Percentiles rank a stretch among this genome's conserved stretches.
Conservation (phyloP, 345 rosid species). For the Heritiera fomes region DNA sequence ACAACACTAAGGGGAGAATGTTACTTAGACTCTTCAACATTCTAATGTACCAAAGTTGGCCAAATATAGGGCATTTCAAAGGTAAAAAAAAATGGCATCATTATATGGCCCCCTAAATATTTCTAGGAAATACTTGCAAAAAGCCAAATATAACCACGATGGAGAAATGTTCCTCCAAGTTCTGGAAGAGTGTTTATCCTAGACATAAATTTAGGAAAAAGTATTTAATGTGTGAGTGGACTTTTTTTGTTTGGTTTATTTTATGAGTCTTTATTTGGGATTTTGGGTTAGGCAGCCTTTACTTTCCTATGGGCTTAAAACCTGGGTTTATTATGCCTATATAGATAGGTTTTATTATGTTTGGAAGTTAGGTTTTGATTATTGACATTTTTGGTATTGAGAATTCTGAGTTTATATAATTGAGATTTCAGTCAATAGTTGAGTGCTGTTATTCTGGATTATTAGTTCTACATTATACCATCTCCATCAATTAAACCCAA, state of each 20-base stretch:
- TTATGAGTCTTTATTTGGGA: too few relatives aligned
- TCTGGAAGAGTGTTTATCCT: too few relatives aligned
- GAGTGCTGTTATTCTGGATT: too few relatives aligned
- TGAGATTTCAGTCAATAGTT: too few relatives aligned
- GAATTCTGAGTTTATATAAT: too few relatives aligned
- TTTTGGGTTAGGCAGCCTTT: too few relatives aligned
- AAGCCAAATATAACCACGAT: not conserved
- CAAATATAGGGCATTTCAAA: not conserved
- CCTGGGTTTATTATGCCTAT: too few relatives aligned
- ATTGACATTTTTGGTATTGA: too few relatives aligned
- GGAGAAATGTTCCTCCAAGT: not conserved
- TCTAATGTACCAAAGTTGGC: not conserved
- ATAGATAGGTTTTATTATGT: too few relatives aligned
- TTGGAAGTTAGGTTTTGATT: too few relatives aligned
- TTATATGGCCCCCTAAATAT: not conserved
- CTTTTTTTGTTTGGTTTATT: not conserved
- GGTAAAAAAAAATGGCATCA: not conserved
- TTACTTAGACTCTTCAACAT: not conserved
- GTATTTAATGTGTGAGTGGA: not conserved
- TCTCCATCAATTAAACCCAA: not conserved
- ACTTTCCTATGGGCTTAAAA: too few relatives aligned
- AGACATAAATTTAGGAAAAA: not conserved
- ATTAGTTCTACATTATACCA: too few relatives aligned
- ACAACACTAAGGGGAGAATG: not conserved
- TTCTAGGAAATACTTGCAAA: not conserved